Evolutionary conservation across 345 rosid genomes (phyloP).

Genomic region (Gossypium arboreum): DNA sequence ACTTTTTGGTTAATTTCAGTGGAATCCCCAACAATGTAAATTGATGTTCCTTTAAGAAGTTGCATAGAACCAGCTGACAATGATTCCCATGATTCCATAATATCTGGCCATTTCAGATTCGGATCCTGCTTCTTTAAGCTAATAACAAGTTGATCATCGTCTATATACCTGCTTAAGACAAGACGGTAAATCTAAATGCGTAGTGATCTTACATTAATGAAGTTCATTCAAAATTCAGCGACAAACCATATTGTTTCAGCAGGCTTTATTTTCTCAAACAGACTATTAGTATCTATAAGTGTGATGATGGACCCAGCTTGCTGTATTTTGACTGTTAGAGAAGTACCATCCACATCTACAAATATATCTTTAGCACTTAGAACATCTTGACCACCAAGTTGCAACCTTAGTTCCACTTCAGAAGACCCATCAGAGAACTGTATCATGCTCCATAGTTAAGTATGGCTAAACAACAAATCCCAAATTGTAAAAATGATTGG

Average conservation of each 20-base stretch:
- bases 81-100: conserved; percentile 90
- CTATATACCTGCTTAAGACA: conserved; percentile 59
- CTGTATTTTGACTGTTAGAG: conserved; percentile 48
- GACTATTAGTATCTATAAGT: conserved; percentile 56
- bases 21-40: conserved; percentile 67
- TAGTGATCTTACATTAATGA: not conserved
- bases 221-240: not conserved
- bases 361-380: conserved; percentile 54
- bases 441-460: conserved; percentile 20
- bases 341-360: conserved; percentile 74
- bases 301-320: conserved; percentile 41
- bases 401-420: conserved; percentile 74
- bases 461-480: not conserved
- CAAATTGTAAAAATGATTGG: not conserved
- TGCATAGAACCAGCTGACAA: conserved; percentile 69
- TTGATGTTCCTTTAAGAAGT: conserved; percentile 77
- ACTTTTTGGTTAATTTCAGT: conserved; percentile 77
- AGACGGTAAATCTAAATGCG: not conserved
- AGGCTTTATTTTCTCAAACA: conserved; percentile 70
- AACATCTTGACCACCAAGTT: conserved; percentile 37
- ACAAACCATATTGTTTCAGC: conserved; percentile 79
- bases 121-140: conserved; percentile 85
- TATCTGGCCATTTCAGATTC: conserved; percentile 82
- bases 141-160: conserved; percentile 72
- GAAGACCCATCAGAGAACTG: conserved; percentile 76